A percentile compares a stretch with the other conserved stretches of the same genome.
phyloP scores from a whole-genome alignment of 1,139 yeast species.

The Kluyveromyces marxianus region DNA sequence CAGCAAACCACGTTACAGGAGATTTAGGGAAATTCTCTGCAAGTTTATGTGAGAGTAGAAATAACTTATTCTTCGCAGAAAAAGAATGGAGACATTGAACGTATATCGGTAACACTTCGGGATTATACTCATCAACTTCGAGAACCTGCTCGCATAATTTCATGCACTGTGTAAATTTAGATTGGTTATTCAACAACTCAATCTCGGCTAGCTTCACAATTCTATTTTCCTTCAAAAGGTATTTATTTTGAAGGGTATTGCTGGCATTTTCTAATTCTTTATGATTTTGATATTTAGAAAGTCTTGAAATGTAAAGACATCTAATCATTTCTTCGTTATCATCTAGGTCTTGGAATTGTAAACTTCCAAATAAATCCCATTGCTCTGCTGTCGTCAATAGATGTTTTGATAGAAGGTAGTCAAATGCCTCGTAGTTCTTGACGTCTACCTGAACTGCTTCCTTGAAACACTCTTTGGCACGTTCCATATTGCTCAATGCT shows the following conservation, averaged over 20 bases:
- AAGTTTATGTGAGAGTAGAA: slow-evolving; percentile 73
- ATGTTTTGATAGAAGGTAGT: slow-evolving; percentile 66
- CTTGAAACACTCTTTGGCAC: slow-evolving; percentile 80
- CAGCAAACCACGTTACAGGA: slow-evolving; percentile 87
- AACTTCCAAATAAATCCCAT: slow-evolving; percentile 64
- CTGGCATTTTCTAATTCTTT: slow-evolving; percentile 61
- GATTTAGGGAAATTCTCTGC: slow-evolving; percentile 81
- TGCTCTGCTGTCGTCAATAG: slow-evolving; percentile 81
- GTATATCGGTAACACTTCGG: slow-evolving; percentile 70
- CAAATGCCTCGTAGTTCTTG: slow-evolving; percentile 89
- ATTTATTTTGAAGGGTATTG: slow-evolving; percentile 58
- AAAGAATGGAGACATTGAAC: slow-evolving; percentile 80
- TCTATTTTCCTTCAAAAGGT: slow-evolving; percentile 56
- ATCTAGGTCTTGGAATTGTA: slow-evolving; percentile 70
- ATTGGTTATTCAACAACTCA: slow-evolving; percentile 65
- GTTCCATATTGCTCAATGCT: slow-evolving; percentile 74
- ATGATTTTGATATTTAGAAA: slow-evolving; percentile 66
- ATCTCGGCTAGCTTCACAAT: slow-evolving; percentile 68
- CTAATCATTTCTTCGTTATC: slow-evolving; percentile 75
- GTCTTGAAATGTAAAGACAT: slow-evolving; percentile 64
- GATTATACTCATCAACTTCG: slow-evolving; percentile 60
- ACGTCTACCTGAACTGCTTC: slow-evolving; percentile 86
- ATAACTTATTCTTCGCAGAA: slow-evolving; percentile 75
- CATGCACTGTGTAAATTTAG: slow-evolving; percentile 72
- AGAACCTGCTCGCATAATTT: slow-evolving; percentile 62